Conservation (phyloP, 192 early-diverging fungal species). For the Allomyces arbusculus region DNA sequence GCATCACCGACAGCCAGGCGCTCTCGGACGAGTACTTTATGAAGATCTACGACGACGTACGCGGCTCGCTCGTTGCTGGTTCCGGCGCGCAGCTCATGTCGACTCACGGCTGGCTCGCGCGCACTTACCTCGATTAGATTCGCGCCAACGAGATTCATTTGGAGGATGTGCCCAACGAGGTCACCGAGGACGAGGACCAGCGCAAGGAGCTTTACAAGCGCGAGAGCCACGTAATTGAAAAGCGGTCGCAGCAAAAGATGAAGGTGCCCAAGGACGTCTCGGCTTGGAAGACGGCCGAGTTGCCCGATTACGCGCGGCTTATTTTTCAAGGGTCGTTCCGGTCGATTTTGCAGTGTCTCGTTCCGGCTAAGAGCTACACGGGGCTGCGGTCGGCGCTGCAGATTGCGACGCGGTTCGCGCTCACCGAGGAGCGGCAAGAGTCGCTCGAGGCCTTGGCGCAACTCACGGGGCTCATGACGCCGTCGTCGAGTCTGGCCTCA, state of each 20-base stretch:
- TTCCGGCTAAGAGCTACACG: background rate
- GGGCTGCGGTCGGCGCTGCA: background rate
- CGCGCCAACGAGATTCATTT: slow-evolving; percentile 69
- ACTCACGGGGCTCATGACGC: background rate
- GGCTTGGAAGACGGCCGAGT: background rate
- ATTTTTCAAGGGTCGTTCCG: background rate
- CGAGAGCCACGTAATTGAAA: slow-evolving; percentile 1
- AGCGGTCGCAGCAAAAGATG: slow-evolving; percentile 2
- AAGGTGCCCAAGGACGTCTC: background rate
- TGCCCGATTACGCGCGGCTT: background rate
- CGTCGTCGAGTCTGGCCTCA: too few species aligned
- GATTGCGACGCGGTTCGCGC: background rate
- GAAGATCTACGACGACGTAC: slow-evolving; percentile 7
- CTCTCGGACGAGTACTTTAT: slow-evolving; percentile 7
- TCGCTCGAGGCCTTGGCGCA: slow-evolving; percentile 1
- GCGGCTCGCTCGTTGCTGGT: background rate
- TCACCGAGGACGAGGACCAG: slow-evolving; percentile 1
- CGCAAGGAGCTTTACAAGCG: slow-evolving; percentile 3
- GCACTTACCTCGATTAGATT: slow-evolving; percentile 14
- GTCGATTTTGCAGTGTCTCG: background rate
- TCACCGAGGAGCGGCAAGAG: background rate
- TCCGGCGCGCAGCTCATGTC: too few species aligned
- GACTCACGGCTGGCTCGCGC: too few species aligned
- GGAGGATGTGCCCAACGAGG: slow-evolving; percentile 54
- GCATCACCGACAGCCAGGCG: slow-evolving; percentile 4